Percentiles rank a stretch among this genome's conserved stretches.
phyloP scores from a whole-genome alignment of 164 flowering plant species.

The Echeveria elegans region DNA sequence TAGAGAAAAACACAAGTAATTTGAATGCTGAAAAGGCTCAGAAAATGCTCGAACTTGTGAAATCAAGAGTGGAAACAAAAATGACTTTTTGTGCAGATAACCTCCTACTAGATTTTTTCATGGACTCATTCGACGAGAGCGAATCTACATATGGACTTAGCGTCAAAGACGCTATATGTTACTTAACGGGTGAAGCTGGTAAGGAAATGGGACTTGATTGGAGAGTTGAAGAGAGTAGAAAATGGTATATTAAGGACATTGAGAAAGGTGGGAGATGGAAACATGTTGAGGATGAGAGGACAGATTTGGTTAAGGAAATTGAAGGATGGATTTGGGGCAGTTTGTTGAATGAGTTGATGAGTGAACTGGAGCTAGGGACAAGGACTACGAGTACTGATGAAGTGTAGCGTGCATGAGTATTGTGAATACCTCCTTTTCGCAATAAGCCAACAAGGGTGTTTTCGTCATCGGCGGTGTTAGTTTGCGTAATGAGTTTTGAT shows the following conservation, averaged over 20 bases:
- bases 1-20: not conserved
- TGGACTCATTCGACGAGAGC: conserved; percentile 17
- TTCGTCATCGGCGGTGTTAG: not conserved
- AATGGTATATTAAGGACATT: conserved; percentile 36
- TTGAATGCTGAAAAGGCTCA: not conserved
- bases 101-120: conserved; percentile 43
- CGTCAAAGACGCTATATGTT: conserved; percentile 28
- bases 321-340: conserved; percentile 25
- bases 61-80: not conserved
- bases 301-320: conserved; percentile 34
- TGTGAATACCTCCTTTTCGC: not conserved
- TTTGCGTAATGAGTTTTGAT: not conserved
- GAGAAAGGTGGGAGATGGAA: conserved; percentile 39
- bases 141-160: not conserved
- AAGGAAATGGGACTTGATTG: conserved; percentile 19
- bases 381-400: not conserved
- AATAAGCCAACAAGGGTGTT: not conserved
- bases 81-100: conserved; percentile 13
- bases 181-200: conserved; percentile 30
- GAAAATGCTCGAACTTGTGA: not conserved
- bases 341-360: conserved; percentile 44
- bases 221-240: not conserved
- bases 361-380: conserved; percentile 21
- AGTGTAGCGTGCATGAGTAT: not conserved
- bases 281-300: conserved; percentile 27